phyloP scores from a whole-genome alignment of 2,329 filamentous ascomycete species.

The Podosphaera aphanis region DNA sequence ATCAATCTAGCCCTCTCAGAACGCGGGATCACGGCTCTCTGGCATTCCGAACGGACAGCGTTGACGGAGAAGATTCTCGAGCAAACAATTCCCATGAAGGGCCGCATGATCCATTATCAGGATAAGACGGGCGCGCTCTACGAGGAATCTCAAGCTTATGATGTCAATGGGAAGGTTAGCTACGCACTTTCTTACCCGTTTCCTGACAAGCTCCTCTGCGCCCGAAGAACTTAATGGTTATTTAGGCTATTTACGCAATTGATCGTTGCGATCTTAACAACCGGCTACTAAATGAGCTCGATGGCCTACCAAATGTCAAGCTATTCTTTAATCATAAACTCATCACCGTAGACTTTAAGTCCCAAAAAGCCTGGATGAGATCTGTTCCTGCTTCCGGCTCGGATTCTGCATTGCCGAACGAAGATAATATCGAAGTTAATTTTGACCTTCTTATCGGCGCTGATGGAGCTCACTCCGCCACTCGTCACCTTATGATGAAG shows the following conservation, averaged over 20 bases:
- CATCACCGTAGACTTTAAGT: slow-evolving; percentile 64
- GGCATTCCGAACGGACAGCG: slow-evolving; percentile 37
- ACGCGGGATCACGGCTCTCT: slow-evolving; percentile 73
- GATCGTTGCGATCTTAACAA: slow-evolving; percentile 71
- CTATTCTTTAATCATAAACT: slow-evolving; percentile 88
- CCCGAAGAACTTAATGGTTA: not conserved
- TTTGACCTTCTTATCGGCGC: slow-evolving; percentile 90
- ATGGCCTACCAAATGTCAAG: slow-evolving; percentile 67
- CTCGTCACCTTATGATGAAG: slow-evolving; percentile 90
- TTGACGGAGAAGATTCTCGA: slow-evolving; percentile 52
- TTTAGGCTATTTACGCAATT: slow-evolving; percentile 58
- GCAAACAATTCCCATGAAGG: slow-evolving; percentile 76
- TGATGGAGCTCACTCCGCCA: slow-evolving; percentile 81
- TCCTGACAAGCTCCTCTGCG: not conserved
- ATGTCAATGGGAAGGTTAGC: slow-evolving; percentile 57
- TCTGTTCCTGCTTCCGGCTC: slow-evolving; percentile 13
- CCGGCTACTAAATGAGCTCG: slow-evolving; percentile 59
- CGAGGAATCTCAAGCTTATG: slow-evolving; percentile 69
- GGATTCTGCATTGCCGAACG: slow-evolving; percentile 8
- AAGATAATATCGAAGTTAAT: slow-evolving; percentile 49
- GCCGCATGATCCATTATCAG: slow-evolving; percentile 81
- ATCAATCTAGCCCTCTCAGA: slow-evolving; percentile 93
- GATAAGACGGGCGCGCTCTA: slow-evolving; percentile 40
- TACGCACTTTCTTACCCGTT: not conserved
- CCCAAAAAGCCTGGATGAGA: slow-evolving; percentile 74